Percentiles rank a stretch among this genome's conserved stretches.
Evolutionary conservation across 805 yeast species (phyloP).

Genomic region (Yarrowia osloensis): DNA sequence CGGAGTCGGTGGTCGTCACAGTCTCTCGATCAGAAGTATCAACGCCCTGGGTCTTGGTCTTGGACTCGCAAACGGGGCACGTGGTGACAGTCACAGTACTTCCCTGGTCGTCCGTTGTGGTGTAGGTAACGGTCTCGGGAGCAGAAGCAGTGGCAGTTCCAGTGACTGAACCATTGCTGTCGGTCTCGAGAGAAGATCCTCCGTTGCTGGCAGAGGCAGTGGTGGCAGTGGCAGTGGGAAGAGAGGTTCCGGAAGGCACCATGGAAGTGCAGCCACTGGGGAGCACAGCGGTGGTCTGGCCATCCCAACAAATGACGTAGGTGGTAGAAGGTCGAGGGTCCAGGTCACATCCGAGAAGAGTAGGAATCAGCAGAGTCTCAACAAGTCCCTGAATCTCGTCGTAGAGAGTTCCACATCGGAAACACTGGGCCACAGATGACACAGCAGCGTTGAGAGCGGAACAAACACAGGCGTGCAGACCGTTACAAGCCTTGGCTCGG

Average conservation of each 20-base stretch:
- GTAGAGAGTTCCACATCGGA: conserved; percentile 12
- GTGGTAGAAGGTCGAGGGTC: conserved; percentile 21
- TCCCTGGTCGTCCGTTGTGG: conserved; percentile 11
- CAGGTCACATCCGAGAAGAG: conserved; percentile 9
- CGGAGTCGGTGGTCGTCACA: neutral
- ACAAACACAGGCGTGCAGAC: conserved; percentile 14
- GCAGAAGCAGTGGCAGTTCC: neutral
- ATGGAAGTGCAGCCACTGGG: conserved; percentile 14
- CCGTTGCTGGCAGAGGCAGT: neutral
- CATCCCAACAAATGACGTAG: conserved; percentile 6
- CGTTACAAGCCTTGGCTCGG: conserved; percentile 9
- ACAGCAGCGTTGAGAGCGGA: conserved; percentile 1
- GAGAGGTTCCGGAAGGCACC: conserved; percentile 19
- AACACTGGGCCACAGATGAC: conserved; percentile 5
- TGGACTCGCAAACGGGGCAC: conserved; percentile 8
- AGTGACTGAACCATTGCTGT: neutral
- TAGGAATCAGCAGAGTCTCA: conserved; percentile 8
- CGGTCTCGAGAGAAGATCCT: neutral
- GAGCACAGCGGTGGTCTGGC: neutral
- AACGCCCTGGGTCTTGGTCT: no score
- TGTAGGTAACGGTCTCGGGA: neutral
- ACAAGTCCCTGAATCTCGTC: conserved; percentile 7
- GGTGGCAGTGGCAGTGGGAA: neutral
- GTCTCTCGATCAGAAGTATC: neutral
- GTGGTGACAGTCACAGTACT: conserved; percentile 5